Evolutionary conservation across 2,329 filamentous ascomycete genomes (phyloP), one percentile per base, ranked within the genome.

Genomic region (Penicillium sp.): DNA sequence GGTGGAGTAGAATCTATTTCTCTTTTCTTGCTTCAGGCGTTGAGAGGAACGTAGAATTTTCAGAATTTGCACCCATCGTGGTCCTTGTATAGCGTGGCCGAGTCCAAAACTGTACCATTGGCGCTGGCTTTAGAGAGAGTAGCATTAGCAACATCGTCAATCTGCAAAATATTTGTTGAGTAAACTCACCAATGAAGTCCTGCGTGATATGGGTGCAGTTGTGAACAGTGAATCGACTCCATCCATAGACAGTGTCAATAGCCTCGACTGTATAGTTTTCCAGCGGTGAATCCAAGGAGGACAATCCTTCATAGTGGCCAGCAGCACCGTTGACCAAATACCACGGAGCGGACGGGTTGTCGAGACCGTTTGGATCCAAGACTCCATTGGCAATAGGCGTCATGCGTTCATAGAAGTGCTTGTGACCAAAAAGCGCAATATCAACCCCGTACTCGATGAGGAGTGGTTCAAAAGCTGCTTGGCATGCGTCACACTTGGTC

Each of bases 181-280:
- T 19, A n/a, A 14, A 39, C 48, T 50, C 24, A 50, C 67, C 66
- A 22, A 78, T 59, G 47, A 74, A 74, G 22, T 77, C 68, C 58
- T 74, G 72, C 14, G 70, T 73, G 65, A 78, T 42, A 57, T 78
- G 74, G 3, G 73, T 72, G 50, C 67, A 65, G 61, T 78, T 78
- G 63, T 76, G 74, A 57, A 79, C 76, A 2, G 70, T 74, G 45
- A 79, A 61, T 43, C 62, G 67, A 46, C 65, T 71, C 71, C 74
- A 78, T 24, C 74, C 72, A 56, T 76, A 79, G 7, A 64, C 70
- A 11, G 63, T 64, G 49, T 77, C 67, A 43, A 58, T 55, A 13
- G 66, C 65, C 52, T 68, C 68, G 8, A 69, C 64, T 7, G 63
- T 62, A 54, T 71, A 76, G 19, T 57, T 64, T 56, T 59, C 52